Base-by-base conservation (phyloP, 345 rosid species). In the Eucalyptus coolabah region DNA sequence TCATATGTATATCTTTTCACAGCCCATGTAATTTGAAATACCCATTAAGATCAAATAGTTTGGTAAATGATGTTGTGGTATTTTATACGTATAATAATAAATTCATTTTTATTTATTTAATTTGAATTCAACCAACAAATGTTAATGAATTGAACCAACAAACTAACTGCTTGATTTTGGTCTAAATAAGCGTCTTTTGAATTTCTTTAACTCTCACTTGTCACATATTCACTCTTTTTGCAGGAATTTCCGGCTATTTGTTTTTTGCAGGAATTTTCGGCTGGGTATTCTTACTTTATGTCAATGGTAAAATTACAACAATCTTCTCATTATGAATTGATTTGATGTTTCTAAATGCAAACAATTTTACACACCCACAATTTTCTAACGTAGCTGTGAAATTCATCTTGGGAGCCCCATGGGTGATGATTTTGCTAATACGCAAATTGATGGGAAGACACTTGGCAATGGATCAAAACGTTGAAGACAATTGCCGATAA, bases 61-160 rank as follows among this genome's bases (percentile, higher is more conserved):
- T 23, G 6, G 63, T 1, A 56, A 56, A 56, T 9, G 30, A 23
- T 56, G n/a, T 26, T 60, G 67, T 60, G 67, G 1, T 28, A 28
- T 60, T 28, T 28, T 3, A 12, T 60, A 28, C 0, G 1, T 60
- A 6, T 3, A 3, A 28, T 12, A 28, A 28, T 28, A 0, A 60
- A 28, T 28, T 11, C 4, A 12, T 60, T 26, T 4, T 54, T 23
- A 21, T 56, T 56, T 21, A 56, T 56, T 23, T 10, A 56, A 56
- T 56, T 56, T 2, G 13, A 56, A 56, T 56, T 24, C 63, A 24
- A 9, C 63, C 63, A 56, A 56, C 12, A 56, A 24, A 56, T 23
- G 3, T 56, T 56, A 24, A 9, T 56, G 63, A 23, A 60, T 28
- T 28, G 67, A 60, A 60, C 67, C n/a, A 6, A 28, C 12, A 6